Conservation (phyloP, 352 stramenopile genomes). For the Pythium pectinolyticum region DNA sequence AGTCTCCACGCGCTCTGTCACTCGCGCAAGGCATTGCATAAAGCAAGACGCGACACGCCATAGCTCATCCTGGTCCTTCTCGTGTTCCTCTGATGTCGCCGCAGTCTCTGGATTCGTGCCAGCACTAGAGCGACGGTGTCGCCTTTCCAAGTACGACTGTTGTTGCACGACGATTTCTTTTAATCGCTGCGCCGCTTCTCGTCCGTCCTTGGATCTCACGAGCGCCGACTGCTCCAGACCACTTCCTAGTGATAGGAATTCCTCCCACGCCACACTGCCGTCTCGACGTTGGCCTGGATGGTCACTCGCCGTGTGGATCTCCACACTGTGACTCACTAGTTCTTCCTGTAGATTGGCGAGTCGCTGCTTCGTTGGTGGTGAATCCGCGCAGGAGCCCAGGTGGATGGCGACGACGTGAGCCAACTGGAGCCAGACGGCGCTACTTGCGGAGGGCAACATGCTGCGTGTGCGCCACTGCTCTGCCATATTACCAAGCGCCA, state of each 20-base stretch:
- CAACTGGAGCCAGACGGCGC: slow-evolving; percentile 4
- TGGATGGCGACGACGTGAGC: neutral
- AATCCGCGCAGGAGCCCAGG: neutral
- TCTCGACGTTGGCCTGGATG: neutral
- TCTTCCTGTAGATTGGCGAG: neutral
- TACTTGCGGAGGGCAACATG: neutral
- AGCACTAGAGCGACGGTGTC: neutral
- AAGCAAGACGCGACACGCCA: no score
- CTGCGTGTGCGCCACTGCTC: neutral
- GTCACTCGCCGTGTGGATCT: no score
- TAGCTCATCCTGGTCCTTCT: no score
- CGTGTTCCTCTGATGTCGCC: neutral
- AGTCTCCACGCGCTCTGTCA: no score
- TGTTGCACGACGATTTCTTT: slow-evolving; percentile 9
- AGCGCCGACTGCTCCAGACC: slow-evolving; percentile 9
- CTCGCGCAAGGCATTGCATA: no score
- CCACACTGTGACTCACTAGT: neutral
- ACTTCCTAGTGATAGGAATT: slow-evolving; percentile 13
- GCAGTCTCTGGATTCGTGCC: neutral
- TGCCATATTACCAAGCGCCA: neutral
- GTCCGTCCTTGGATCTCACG: slow-evolving; percentile 13
- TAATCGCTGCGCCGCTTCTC: slow-evolving; percentile 1
- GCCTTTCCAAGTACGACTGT: neutral
- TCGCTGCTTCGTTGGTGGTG: neutral
- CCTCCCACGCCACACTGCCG: slow-evolving; percentile 23